phyloP scores from a whole-genome alignment of 2,329 filamentous ascomycete genomes.

The Aspergillus felis region DNA sequence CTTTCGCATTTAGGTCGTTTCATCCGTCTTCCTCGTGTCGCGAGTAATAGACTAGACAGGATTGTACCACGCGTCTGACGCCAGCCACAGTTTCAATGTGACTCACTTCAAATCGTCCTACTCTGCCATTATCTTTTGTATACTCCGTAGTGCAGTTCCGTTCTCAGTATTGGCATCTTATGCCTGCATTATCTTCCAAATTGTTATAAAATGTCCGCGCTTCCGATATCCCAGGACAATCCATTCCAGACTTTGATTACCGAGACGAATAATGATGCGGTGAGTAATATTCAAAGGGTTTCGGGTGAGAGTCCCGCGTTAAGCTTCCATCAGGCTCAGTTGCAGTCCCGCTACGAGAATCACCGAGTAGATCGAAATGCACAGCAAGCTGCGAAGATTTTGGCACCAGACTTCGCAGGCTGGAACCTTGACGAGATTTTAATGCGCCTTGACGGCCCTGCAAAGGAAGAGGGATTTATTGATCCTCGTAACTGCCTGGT shows the following conservation, averaged over 20 bases:
- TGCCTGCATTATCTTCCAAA: not conserved
- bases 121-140: not conserved
- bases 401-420: slow-evolving; percentile 60
- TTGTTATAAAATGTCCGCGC: not conserved
- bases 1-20: too few relatives aligned
- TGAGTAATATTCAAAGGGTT: slow-evolving; percentile 1
- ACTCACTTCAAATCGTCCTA: not conserved
- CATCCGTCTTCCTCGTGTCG: not conserved
- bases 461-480: slow-evolving; percentile 63
- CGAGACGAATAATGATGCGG: slow-evolving; percentile 10
- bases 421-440: slow-evolving; percentile 72
- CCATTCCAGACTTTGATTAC: slow-evolving; percentile 15
- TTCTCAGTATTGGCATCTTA: not conserved
- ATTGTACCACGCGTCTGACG: not conserved
- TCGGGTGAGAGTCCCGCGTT: not conserved
- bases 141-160: not conserved
- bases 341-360: slow-evolving; percentile 65
- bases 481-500: slow-evolving; percentile 78
- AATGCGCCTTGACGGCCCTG: slow-evolving; percentile 60
- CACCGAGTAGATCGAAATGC: slow-evolving; percentile 71
- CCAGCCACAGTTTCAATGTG: not conserved
- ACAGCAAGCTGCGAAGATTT: slow-evolving; percentile 70
- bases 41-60: not conserved
- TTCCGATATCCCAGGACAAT: slow-evolving; percentile 14
- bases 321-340: slow-evolving; percentile 36